A percentile compares a stretch with the other conserved stretches of the same genome.
Evolutionary conservation across 176 grass and related monocot species (phyloP).

Genomic region (Raddia distichophylla): DNA sequence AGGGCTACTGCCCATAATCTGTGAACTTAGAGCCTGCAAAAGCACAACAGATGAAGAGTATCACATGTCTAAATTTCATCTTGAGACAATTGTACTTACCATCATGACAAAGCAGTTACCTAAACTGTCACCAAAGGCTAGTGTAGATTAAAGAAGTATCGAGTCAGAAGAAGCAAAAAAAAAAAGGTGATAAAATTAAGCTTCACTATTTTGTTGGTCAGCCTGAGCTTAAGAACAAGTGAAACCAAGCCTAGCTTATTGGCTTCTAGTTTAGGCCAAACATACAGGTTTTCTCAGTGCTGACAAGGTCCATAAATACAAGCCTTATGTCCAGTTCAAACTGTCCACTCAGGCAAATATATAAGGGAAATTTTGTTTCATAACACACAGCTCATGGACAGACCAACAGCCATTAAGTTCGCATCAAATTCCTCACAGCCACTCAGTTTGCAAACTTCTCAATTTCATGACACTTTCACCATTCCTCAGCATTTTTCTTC

Average conservation of each 20-base stretch:
- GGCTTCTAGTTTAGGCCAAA: background rate
- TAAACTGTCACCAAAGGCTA: background rate
- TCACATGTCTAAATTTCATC: background rate
- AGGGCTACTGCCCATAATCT: slow-evolving; percentile 51
- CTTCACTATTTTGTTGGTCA: background rate
- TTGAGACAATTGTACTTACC: slow-evolving; percentile 18
- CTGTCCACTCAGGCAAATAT: background rate
- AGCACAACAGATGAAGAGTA: background rate
- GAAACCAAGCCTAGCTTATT: slow-evolving; percentile 2
- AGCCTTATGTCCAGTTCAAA: background rate
- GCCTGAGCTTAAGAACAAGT: background rate
- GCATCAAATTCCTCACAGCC: too few species aligned
- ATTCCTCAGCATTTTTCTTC: too few species aligned
- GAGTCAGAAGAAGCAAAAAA: background rate
- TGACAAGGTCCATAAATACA: background rate
- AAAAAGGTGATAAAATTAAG: background rate
- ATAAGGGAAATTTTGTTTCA: too few species aligned
- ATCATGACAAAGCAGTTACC: background rate
- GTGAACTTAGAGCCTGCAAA: slow-evolving; percentile 53
- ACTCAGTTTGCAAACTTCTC: too few species aligned
- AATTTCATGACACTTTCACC: too few species aligned
- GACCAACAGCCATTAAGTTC: too few species aligned
- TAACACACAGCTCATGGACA: too few species aligned
- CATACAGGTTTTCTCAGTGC: background rate
- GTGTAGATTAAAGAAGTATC: background rate